Conservation (phyloP, 2,329 filamentous ascomycete genomes). For the Emericellopsis cladophorae region DNA sequence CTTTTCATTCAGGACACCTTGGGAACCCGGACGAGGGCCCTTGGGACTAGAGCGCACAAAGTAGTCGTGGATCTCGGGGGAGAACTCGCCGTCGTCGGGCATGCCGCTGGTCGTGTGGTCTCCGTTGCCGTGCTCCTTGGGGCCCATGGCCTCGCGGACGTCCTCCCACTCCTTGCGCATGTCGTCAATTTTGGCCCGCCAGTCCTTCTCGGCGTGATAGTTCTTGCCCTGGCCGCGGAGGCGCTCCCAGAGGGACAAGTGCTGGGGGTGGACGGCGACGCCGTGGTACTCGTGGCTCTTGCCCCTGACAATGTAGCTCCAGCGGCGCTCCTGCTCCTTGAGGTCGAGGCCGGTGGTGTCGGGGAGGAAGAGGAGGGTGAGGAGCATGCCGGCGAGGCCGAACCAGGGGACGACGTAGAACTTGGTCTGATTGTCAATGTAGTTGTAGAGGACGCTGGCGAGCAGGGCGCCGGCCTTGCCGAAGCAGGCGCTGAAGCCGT, state of each 20-base stretch:
- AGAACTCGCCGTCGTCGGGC: conserved; percentile 35
- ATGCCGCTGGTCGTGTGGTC: conserved; percentile 10
- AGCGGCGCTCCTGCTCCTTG: conserved; percentile 93
- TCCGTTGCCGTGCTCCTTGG: conserved; percentile 31
- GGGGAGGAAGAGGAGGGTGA: conserved; percentile 81
- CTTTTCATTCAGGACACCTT: not conserved
- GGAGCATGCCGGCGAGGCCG: conserved; percentile 70
- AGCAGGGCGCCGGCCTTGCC: conserved; percentile 83
- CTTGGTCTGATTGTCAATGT: conserved; percentile 73
- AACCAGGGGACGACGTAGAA: conserved; percentile 96
- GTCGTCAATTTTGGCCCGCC: conserved; percentile 72
- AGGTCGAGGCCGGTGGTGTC: conserved; percentile 94
- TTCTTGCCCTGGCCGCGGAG: conserved; percentile 63
- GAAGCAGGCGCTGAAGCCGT: conserved; percentile 85
- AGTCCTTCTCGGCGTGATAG: conserved; percentile 76
- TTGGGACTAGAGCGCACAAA: conserved; percentile 30
- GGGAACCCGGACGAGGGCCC: not conserved
- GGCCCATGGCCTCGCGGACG: conserved; percentile 29
- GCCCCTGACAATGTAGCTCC: conserved; percentile 73
- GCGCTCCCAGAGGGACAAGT: conserved; percentile 82
- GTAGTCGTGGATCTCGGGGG: conserved; percentile 39
- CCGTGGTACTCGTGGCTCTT: conserved; percentile 79
- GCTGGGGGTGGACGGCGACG: conserved; percentile 79
- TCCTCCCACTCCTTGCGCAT: conserved; percentile 55
- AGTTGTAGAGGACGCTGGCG: conserved; percentile 86